Evolutionary conservation across 371 early-diverging fungal species (phyloP).

Genomic region (Mucor circinelloides): DNA sequence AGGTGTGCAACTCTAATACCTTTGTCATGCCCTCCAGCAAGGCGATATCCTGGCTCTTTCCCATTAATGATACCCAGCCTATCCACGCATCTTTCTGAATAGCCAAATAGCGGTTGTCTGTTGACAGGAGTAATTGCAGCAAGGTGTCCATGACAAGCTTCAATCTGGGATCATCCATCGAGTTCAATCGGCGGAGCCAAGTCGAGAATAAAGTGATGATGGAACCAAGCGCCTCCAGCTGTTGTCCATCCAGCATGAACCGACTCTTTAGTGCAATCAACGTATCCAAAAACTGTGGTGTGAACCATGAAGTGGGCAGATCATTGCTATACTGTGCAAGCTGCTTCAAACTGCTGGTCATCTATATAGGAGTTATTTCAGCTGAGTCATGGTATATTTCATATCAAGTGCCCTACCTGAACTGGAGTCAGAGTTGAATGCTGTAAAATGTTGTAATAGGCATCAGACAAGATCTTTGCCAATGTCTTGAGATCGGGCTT

Average conservation of each 20-base stretch:
- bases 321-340: conserved; percentile 44
- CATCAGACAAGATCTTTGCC: conserved; percentile 39
- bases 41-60: conserved; percentile 23
- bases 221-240: conserved; percentile 3
- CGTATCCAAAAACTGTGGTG: conserved; percentile 26
- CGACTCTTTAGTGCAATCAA: conserved; percentile 18
- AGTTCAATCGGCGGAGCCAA: conserved; percentile 37
- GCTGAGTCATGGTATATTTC: not conserved
- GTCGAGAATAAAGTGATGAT: conserved; percentile 33
- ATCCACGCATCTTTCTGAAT: conserved; percentile 43
- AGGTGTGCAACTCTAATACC: conserved; percentile 14
- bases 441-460: conserved; percentile 40
- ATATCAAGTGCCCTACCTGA: conserved; percentile 11
- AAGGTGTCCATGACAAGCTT: conserved; percentile 17
- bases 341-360: conserved; percentile 27
- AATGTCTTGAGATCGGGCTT: conserved; percentile 35
- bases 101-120: not conserved
- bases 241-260: not conserved
- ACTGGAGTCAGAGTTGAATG: conserved; percentile 20
- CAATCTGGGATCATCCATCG: conserved; percentile 11
- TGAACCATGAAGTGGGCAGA: conserved; percentile 52
- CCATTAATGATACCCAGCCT: conserved; percentile 38
- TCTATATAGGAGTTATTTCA: conserved; percentile 18
- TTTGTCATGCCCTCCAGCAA: conserved; percentile 28
- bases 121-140: not conserved